These are phyloP conservation scores for Nakazawaea ishiwadae DNA, from an alignment of 805 yeast species.

Conservation along the genomic window DNA sequence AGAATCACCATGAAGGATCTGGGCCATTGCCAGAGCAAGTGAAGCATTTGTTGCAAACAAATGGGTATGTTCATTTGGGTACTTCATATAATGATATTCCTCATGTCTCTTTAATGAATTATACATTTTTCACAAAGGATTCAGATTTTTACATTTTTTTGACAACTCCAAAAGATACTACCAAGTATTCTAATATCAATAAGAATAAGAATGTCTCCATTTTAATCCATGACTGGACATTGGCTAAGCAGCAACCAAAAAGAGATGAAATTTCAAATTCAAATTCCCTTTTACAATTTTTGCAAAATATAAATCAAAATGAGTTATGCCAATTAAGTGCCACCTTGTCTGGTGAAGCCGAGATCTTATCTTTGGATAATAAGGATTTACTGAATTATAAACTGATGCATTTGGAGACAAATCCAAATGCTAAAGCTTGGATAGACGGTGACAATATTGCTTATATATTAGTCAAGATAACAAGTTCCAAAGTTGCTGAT, in stretches of 20 bases:
- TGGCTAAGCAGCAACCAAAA: slow-evolving; percentile 40
- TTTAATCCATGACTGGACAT: slow-evolving; percentile 87
- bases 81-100: slow-evolving; percentile 69
- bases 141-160: slow-evolving; percentile 52
- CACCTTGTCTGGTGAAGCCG: slow-evolving; percentile 71
- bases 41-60: slow-evolving; percentile 45
- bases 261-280: slow-evolving; percentile 22
- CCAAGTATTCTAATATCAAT: slow-evolving; percentile 65
- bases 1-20: background rate
- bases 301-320: slow-evolving; percentile 73
- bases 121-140: slow-evolving; percentile 53
- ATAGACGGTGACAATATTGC: slow-evolving; percentile 61
- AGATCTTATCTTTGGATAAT: slow-evolving; percentile 39
- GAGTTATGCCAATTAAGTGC: slow-evolving; percentile 80
- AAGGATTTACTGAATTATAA: slow-evolving; percentile 58
- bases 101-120: slow-evolving; percentile 89
- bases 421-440: slow-evolving; percentile 68
- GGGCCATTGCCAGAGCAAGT: slow-evolving; percentile 30
- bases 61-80: slow-evolving; percentile 78
- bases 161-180: slow-evolving; percentile 67
- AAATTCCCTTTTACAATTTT: slow-evolving; percentile 49
- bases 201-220: slow-evolving; percentile 76
- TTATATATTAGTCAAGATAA: slow-evolving; percentile 59
- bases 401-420: slow-evolving; percentile 52
- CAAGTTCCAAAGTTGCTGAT: slow-evolving; percentile 75